Conservation (phyloP, 2,329 filamentous ascomycete genomes). For the Lithohypha guttulata region DNA sequence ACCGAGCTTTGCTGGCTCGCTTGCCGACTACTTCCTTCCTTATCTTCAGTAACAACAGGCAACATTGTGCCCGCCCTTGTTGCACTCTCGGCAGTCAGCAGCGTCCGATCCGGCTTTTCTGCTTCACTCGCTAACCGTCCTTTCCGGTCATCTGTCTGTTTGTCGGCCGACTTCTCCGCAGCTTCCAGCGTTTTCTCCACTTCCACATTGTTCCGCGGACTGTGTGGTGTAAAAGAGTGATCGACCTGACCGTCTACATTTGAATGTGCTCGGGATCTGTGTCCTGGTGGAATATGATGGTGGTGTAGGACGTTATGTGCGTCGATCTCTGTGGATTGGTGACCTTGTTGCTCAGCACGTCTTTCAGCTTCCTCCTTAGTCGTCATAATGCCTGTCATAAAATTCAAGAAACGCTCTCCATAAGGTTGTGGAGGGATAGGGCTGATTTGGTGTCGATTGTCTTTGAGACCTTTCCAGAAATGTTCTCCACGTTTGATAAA, state of each 20-base stretch:
- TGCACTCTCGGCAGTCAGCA: slow-evolving; percentile 46
- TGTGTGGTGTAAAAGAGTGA: slow-evolving; percentile 22
- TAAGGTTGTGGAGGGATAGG: slow-evolving; percentile 84
- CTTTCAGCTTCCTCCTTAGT: slow-evolving; percentile 71
- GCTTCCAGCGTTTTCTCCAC: slow-evolving; percentile 46
- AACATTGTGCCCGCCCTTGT: slow-evolving; percentile 47
- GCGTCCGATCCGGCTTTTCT: slow-evolving; percentile 51
- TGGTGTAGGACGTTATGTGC: slow-evolving; percentile 6
- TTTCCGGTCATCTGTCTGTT: slow-evolving; percentile 41
- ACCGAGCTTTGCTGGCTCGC: slow-evolving; percentile 34
- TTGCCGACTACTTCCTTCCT: slow-evolving; percentile 47
- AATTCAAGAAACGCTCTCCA: slow-evolving; percentile 85
- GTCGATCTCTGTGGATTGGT: slow-evolving; percentile 10
- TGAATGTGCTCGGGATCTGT: background rate
- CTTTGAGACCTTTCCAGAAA: slow-evolving; percentile 88
- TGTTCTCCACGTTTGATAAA: slow-evolving; percentile 90
- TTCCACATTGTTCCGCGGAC: slow-evolving; percentile 20
- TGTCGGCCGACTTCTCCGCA: slow-evolving; percentile 53
- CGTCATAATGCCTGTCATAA: slow-evolving; percentile 84
- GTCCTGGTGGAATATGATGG: background rate
- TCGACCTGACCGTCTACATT: slow-evolving; percentile 8
- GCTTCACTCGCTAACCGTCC: slow-evolving; percentile 39
- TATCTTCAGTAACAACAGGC: slow-evolving; percentile 84
- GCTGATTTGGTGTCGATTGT: slow-evolving; percentile 78
- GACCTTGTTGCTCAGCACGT: slow-evolving; percentile 23